Percentiles rank a stretch among this genome's conserved stretches.
Conservation (phyloP, 768 basidiomycete species). For the Chalciporus piperatus region DNA sequence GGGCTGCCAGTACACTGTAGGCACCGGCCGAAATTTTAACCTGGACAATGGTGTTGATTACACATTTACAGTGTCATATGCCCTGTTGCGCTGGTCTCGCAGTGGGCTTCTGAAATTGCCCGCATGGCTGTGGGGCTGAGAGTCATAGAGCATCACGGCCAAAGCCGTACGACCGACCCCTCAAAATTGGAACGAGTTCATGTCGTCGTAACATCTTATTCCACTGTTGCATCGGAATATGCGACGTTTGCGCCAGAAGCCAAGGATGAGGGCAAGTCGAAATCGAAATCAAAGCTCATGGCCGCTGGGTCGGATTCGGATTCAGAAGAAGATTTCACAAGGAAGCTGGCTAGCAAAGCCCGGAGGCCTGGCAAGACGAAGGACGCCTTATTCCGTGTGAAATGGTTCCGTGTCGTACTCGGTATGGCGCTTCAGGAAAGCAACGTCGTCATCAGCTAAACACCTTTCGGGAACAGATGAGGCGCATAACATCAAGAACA, state of each 20-base stretch:
- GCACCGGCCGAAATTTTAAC: slow-evolving; percentile 19
- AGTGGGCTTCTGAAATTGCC: slow-evolving; percentile 86
- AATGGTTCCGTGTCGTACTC: slow-evolving; percentile 84
- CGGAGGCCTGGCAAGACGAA: slow-evolving; percentile 43
- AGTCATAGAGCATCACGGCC: slow-evolving; percentile 84
- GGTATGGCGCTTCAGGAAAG: slow-evolving; percentile 41
- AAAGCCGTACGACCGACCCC: slow-evolving; percentile 66
- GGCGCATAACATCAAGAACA: slow-evolving; percentile 92
- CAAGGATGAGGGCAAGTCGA: slow-evolving; percentile 54
- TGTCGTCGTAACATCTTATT: slow-evolving; percentile 86
- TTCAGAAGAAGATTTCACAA: slow-evolving; percentile 40
- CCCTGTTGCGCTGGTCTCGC: slow-evolving; percentile 82
- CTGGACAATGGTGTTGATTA: not conserved
- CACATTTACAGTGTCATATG: slow-evolving; percentile 65
- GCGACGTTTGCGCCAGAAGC: slow-evolving; percentile 45
- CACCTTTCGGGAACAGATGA: slow-evolving; percentile 55
- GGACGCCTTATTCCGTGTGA: slow-evolving; percentile 70
- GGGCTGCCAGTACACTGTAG: slow-evolving; percentile 68
- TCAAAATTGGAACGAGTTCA: slow-evolving; percentile 50
- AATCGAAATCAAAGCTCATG: slow-evolving; percentile 33
- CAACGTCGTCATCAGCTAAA: not conserved
- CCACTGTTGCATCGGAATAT: slow-evolving; percentile 79
- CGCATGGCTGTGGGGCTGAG: slow-evolving; percentile 65
- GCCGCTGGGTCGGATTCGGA: slow-evolving; percentile 29
- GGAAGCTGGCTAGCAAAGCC: slow-evolving; percentile 39